A percentile compares a stretch with the other conserved stretches of the same genome.
Conservation (phyloP, 2,329 filamentous ascomycete genomes). For the Plenodomus biglobosus region DNA sequence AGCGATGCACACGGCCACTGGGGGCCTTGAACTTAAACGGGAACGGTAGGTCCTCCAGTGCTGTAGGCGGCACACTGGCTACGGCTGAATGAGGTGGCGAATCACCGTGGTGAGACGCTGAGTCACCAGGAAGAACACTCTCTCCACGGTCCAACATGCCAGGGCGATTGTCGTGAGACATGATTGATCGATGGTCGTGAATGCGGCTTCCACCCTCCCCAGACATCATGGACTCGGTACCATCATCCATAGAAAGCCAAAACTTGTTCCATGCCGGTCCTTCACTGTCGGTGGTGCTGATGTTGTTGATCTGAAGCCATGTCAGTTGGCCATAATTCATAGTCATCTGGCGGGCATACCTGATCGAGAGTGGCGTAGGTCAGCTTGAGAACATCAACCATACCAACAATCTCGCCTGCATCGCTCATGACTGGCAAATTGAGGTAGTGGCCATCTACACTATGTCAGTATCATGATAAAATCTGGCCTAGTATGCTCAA, state of each 20-base stretch:
- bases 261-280: slow-evolving; percentile 99
- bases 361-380: slow-evolving; percentile 98
- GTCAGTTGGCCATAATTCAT: slow-evolving; percentile 8
- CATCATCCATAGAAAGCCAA: slow-evolving; percentile 93
- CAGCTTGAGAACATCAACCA: slow-evolving; percentile 98
- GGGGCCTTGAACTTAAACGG: slow-evolving; percentile 99
- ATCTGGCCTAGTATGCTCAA: not conserved
- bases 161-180: slow-evolving; percentile 75
- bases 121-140: slow-evolving; percentile 89
- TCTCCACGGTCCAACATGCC: slow-evolving; percentile 67
- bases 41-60: slow-evolving; percentile 72
- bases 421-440: slow-evolving; percentile 99
- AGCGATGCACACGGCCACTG: slow-evolving; percentile 86
- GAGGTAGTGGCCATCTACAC: slow-evolving; percentile 91
- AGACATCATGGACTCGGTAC: slow-evolving; percentile 95
- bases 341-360: slow-evolving; percentile 51
- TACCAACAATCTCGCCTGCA: slow-evolving; percentile 93
- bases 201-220: slow-evolving; percentile 78
- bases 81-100: slow-evolving; percentile 70
- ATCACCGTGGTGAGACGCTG: slow-evolving; percentile 85
- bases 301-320: slow-evolving; percentile 71
- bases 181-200: slow-evolving; percentile 70
- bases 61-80: slow-evolving; percentile 58
- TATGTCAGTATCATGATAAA: slow-evolving; percentile 14
- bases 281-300: slow-evolving; percentile 84